These are phyloP conservation scores for Kluyveromyces sp. DNA, from an alignment of 1,139 yeast genomes.

Conservation along the genomic window DNA sequence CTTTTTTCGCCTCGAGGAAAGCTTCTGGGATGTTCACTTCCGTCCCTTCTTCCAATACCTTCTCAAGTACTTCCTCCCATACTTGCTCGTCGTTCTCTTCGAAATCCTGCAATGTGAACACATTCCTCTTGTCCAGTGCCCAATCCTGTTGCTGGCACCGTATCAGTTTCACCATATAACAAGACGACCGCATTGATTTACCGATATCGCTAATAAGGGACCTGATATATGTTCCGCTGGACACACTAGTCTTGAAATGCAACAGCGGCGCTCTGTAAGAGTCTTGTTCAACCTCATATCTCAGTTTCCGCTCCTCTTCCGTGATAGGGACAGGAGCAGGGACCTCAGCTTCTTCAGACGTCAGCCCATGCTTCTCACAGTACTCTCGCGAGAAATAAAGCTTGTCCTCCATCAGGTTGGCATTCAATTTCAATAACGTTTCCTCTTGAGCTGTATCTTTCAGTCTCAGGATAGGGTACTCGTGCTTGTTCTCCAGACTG, in stretches of 20 bases:
- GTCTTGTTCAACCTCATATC: slow-evolving; percentile 25
- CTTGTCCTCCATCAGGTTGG: slow-evolving; percentile 57
- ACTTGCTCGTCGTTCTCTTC: slow-evolving; percentile 42
- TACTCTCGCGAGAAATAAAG: slow-evolving; percentile 54
- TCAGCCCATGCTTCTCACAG: slow-evolving; percentile 36
- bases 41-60: slow-evolving; percentile 41
- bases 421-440: slow-evolving; percentile 43
- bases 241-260: slow-evolving; percentile 70
- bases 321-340: slow-evolving; percentile 32
- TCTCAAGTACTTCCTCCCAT: slow-evolving; percentile 61
- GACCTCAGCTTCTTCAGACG: slow-evolving; percentile 33
- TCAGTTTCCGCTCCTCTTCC: slow-evolving; percentile 27
- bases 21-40: slow-evolving; percentile 32
- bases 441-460: slow-evolving; percentile 40
- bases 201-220: slow-evolving; percentile 87
- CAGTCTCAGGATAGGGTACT: slow-evolving; percentile 44
- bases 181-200: slow-evolving; percentile 68
- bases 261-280: slow-evolving; percentile 52
- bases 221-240: slow-evolving; percentile 93
- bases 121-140: slow-evolving; percentile 60
- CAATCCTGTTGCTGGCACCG: slow-evolving; percentile 77
- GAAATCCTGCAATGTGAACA: slow-evolving; percentile 61
- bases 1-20: slow-evolving; percentile 20
- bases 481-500: slow-evolving; percentile 49
- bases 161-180: slow-evolving; percentile 81